These are phyloP conservation scores for Scheffersomyces lignicola DNA, from an alignment of 1,139 yeast genomes.

Conservation along the genomic window DNA sequence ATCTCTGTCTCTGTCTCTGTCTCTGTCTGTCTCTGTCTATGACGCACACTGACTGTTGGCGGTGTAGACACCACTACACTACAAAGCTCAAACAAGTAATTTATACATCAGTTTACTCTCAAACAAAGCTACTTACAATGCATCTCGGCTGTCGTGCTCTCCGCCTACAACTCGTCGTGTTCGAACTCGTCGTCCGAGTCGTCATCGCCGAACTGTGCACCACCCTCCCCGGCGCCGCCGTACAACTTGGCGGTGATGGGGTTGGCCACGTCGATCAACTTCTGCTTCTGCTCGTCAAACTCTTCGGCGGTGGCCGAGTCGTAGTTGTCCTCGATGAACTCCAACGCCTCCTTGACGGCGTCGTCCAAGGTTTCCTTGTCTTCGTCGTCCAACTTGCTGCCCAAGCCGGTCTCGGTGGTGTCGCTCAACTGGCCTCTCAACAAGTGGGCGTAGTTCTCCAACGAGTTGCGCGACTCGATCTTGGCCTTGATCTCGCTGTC, in stretches of 20 bases:
- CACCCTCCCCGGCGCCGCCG: constrained; percentile 54
- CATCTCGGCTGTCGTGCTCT: too few relatives aligned
- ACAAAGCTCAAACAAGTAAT: too few relatives aligned
- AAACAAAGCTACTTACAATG: too few relatives aligned
- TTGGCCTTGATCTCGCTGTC: constrained; percentile 79
- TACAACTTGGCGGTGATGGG: constrained; percentile 93
- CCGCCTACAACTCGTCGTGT: constrained; percentile 53
- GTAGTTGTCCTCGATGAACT: constrained; percentile 87
- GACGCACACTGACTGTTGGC: too few relatives aligned
- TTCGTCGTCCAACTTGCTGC: constrained; percentile 80
- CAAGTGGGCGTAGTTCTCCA: constrained; percentile 48
- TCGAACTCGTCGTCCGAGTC: constrained; percentile 69
- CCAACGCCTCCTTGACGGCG: constrained; percentile 83
- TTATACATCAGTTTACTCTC: too few relatives aligned
- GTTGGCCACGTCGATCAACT: constrained; percentile 78
- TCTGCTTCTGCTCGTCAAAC: constrained; percentile 89
- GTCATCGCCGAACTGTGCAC: constrained; percentile 50
- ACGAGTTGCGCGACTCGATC: constrained; percentile 63
- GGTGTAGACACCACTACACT: too few relatives aligned
- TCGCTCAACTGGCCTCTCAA: constrained; percentile 62
- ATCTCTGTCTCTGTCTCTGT: too few relatives aligned
- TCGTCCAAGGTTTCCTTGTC: constrained; percentile 90
- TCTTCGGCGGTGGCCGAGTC: constrained; percentile 90
- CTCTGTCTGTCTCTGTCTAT: too few relatives aligned
- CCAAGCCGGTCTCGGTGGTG: constrained; percentile 60